phyloP scores from a whole-genome alignment of 2,329 filamentous ascomycete species.

The Colletotrichum magnum region DNA sequence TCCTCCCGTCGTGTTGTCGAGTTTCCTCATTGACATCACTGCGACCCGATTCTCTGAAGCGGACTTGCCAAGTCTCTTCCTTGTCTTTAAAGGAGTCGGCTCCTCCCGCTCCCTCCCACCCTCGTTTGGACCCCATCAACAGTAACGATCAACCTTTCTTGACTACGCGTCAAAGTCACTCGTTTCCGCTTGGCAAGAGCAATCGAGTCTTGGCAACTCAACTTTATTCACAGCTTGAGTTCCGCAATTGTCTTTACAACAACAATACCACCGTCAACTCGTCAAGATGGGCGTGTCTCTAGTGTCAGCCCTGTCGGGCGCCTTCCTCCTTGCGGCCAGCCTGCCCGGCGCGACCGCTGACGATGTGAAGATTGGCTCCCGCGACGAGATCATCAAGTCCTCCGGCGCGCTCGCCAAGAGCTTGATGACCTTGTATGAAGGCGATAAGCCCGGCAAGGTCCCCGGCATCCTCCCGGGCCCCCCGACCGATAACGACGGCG shows the following conservation, averaged over 20 bases:
- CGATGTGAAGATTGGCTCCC: slow-evolving; percentile 25
- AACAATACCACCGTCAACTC: too few relatives aligned
- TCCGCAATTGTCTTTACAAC: too few relatives aligned
- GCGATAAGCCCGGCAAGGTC: slow-evolving; percentile 47
- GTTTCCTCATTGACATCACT: background rate
- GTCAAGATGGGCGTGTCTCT: background rate
- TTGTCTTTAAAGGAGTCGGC: background rate
- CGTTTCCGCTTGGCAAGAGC: background rate
- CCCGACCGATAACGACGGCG: slow-evolving; percentile 42
- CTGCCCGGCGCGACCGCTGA: background rate
- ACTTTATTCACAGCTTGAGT: too few relatives aligned
- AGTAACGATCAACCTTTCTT: background rate
- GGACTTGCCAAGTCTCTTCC: background rate
- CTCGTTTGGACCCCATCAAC: background rate
- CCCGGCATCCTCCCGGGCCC: slow-evolving; percentile 49
- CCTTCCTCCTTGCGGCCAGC: background rate
- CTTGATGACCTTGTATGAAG: slow-evolving; percentile 49
- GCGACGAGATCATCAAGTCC: slow-evolving; percentile 41
- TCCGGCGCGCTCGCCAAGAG: slow-evolving; percentile 46
- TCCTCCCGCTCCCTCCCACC: background rate
- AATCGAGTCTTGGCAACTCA: too few relatives aligned
- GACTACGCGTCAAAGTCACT: background rate
- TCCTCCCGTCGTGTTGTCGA: background rate
- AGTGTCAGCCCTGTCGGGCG: background rate
- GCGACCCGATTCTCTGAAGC: background rate